Evolutionary conservation across 495 filamentous ascomycete species (phyloP), one percentile per base, ranked within the genome.

Genomic region (Peziza echinospora): DNA sequence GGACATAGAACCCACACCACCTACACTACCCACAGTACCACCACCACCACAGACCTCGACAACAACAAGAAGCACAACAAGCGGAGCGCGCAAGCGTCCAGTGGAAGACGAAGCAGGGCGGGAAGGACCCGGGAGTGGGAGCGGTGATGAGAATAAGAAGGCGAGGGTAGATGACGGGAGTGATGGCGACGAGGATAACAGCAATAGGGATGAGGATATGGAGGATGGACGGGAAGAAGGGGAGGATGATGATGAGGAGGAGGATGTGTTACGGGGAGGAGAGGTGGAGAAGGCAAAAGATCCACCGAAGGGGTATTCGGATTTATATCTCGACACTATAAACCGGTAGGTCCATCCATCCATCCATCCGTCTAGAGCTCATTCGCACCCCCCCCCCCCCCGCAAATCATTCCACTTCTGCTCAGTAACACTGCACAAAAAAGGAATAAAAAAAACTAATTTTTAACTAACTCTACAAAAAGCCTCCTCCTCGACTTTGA

Each of bases 321-420:
- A 99, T 62, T 75, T 99, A 24, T 99, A 99, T 61, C 80, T 99
- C 45, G 91, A 99, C 63, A 96, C 87, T 2, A 87, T 99, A n/a
- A n/a, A n/a, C n/a, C n/a, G n/a, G n/a, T n/a, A n/a, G n/a, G n/a
- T n/a, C n/a, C n/a, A n/a, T n/a, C n/a, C n/a, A n/a, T n/a, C n/a
- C n/a, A n/a, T n/a, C n/a, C n/a, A n/a, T n/a, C n/a, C n/a, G n/a
- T n/a, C n/a, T n/a, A n/a, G n/a, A n/a, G n/a, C n/a, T n/a, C n/a
- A n/a, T n/a, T n/a, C n/a, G n/a, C n/a, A n/a, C n/a, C n/a, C n/a
- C n/a, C n/a, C n/a, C n/a, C n/a, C n/a, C 63, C 77, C 94, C 64
- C 83, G 89, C 39, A 43, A 9, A 24, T n/a, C n/a, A n/a, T n/a
- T 47, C 8, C 26, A 47, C 24, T 47, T 47, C 26, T 22, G 40